phyloP scores from a whole-genome alignment of 1,284 basidiomycete genomes.

The Rhodotorula glutinis region DNA sequence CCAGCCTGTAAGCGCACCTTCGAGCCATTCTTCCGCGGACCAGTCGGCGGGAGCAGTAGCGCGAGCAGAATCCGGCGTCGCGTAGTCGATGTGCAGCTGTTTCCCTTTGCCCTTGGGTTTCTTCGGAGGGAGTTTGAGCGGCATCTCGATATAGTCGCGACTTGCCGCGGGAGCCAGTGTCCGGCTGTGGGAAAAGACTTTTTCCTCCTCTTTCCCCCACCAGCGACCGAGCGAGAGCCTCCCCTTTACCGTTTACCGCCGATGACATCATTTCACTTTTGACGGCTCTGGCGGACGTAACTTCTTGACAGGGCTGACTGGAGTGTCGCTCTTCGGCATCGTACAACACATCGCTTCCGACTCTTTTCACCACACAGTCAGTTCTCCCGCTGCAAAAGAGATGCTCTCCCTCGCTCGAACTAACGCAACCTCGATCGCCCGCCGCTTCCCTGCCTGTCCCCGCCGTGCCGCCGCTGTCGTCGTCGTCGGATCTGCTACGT shows the following conservation, averaged over 20 bases:
- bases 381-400: no score
- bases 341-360: no score
- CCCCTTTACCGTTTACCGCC: background rate
- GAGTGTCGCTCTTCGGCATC: no score
- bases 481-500: background rate
- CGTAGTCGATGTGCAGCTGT: constrained; percentile 25
- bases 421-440: background rate
- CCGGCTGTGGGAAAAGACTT: background rate
- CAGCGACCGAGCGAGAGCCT: background rate
- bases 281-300: no score
- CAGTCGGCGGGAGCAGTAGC: constrained; percentile 8
- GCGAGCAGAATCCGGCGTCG: constrained; percentile 22
- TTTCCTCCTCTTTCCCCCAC: no score
- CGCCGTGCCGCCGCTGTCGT: no score
- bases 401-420: background rate
- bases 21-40: constrained; percentile 25
- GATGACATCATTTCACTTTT: no score
- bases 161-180: no score
- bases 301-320: no score
- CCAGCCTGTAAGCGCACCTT: constrained; percentile 15
- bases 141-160: background rate
- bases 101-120: constrained; percentile 28
- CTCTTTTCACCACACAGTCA: no score
- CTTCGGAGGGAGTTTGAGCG: constrained; percentile 13
- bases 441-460: background rate